Conservation (phyloP, 176 grass and related monocot species). For the Thalia dealbata region DNA sequence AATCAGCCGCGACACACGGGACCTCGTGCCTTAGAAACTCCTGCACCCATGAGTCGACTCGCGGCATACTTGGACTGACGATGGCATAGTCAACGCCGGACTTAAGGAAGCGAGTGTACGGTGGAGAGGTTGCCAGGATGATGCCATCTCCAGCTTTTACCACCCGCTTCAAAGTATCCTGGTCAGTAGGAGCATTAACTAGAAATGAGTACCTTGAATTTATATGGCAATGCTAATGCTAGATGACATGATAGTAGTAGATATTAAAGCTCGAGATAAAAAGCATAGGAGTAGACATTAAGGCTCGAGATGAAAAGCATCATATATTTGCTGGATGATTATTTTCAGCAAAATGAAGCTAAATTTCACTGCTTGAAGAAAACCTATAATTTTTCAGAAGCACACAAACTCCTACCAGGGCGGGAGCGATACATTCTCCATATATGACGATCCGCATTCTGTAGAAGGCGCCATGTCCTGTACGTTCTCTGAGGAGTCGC, state of each 20-base stretch:
- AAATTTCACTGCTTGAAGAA: background rate
- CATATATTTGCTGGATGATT: background rate
- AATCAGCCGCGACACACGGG: constrained; percentile 55
- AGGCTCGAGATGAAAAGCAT: background rate
- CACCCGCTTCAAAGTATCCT: constrained; percentile 81
- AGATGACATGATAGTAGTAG: background rate
- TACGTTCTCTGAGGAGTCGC: constrained; percentile 51
- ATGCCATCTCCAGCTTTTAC: constrained; percentile 66
- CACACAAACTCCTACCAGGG: constrained; percentile 39
- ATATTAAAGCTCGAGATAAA: background rate
- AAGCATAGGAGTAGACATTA: background rate
- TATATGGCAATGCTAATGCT: constrained; percentile 3
- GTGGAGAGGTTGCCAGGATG: constrained; percentile 77
- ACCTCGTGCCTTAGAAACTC: constrained; percentile 50
- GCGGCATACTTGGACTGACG: constrained; percentile 39
- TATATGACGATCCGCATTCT: constrained; percentile 59
- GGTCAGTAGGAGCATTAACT: background rate
- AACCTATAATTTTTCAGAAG: background rate
- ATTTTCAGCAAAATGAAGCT: background rate
- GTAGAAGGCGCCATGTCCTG: constrained; percentile 74
- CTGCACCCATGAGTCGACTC: constrained; percentile 62
- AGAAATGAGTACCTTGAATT: background rate
- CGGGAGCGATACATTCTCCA: constrained; percentile 57
- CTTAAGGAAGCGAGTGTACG: constrained; percentile 59
- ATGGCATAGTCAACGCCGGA: constrained; percentile 56